A percentile compares a stretch with the other conserved stretches of the same genome.
phyloP scores from a whole-genome alignment of 2,329 filamentous ascomycete genomes.

The Penicillium sp. region DNA sequence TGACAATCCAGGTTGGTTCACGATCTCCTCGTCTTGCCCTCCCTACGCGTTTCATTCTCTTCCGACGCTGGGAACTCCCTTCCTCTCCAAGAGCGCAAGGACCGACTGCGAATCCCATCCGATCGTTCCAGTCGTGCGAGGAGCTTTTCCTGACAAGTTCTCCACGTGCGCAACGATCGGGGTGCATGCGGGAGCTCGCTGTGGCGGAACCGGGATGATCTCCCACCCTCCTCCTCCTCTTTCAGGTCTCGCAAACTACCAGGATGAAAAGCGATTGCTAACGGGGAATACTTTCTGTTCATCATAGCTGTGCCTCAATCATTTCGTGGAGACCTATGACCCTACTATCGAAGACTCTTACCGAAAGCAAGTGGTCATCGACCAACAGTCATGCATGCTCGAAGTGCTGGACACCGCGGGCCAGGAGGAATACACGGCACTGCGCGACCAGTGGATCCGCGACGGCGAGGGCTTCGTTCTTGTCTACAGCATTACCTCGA shows the following conservation, averaged over 20 bases:
- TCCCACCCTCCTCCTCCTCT: background rate
- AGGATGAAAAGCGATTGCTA: slow-evolving; percentile 5
- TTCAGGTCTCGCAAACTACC: background rate
- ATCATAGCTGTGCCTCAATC: slow-evolving; percentile 79
- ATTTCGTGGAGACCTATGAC: slow-evolving; percentile 90
- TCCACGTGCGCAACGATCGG: too few relatives aligned
- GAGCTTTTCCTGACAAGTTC: too few relatives aligned
- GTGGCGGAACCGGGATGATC: background rate
- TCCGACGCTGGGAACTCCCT: too few relatives aligned
- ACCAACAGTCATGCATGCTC: slow-evolving; percentile 91
- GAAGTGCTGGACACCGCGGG: slow-evolving; percentile 96
- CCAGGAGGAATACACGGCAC: slow-evolving; percentile 95
- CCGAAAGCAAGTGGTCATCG: slow-evolving; percentile 72
- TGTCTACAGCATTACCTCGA: slow-evolving; percentile 96
- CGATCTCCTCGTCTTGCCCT: background rate
- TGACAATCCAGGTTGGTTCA: slow-evolving; percentile 67
- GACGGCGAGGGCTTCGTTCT: slow-evolving; percentile 96
- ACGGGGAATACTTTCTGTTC: background rate
- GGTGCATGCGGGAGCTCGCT: too few relatives aligned
- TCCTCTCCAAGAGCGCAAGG: too few relatives aligned
- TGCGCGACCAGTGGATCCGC: slow-evolving; percentile 96
- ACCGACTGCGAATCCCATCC: too few relatives aligned
- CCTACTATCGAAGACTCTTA: slow-evolving; percentile 65
- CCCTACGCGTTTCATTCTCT: background rate
- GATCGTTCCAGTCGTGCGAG: too few relatives aligned